phyloP scores from a whole-genome alignment of 257 asterid species.

The Apocynum venetum region DNA sequence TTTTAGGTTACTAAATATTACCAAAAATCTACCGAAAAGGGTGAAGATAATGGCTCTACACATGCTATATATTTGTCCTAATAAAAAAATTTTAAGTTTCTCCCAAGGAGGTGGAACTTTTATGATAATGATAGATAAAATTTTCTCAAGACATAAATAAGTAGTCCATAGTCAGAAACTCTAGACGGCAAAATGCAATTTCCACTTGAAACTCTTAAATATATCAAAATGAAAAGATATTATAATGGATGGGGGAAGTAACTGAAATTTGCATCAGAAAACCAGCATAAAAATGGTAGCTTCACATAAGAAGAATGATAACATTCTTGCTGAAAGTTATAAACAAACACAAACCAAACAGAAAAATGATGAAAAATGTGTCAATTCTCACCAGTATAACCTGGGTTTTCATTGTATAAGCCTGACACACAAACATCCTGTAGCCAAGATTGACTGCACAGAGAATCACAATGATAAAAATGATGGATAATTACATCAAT shows the following conservation, averaged over 20 bases:
- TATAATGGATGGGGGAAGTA: not conserved
- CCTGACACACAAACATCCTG: conserved; percentile 58
- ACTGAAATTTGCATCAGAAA: not conserved
- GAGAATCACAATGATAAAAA: conserved; percentile 1
- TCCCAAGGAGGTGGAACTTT: not conserved
- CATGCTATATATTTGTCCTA: not conserved
- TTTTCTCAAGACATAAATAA: not conserved
- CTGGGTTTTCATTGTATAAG: conserved; percentile 45
- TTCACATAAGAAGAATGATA: not conserved
- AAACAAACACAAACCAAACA: not conserved
- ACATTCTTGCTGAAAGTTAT: not conserved
- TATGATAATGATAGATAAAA: not conserved
- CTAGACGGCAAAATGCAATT: not conserved
- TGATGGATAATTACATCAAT: not conserved
- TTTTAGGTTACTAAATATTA: not conserved
- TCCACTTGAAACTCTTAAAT: not conserved
- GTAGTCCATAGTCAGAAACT: not conserved
- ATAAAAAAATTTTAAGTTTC: not conserved
- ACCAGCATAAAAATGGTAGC: not conserved
- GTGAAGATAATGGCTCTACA: not conserved
- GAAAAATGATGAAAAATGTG: conserved; percentile 4
- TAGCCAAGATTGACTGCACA: conserved; percentile 49
- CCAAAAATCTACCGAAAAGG: not conserved
- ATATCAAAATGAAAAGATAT: not conserved
- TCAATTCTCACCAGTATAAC: conserved; percentile 71